Conservation (phyloP, 768 basidiomycete species). For the Agaricus bisporus region DNA sequence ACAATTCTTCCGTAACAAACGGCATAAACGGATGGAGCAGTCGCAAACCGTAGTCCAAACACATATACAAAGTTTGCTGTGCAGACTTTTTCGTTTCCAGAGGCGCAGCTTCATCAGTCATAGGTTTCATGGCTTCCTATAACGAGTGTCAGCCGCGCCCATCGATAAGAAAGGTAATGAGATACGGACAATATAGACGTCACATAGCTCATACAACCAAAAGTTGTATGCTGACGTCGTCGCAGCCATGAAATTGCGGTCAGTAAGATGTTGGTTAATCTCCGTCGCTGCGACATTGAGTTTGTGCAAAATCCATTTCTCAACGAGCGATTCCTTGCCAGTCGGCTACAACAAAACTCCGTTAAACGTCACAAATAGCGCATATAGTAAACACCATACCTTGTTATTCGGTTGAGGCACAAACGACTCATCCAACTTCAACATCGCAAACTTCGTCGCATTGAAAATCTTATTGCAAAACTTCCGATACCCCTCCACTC, state of each 20-base stretch:
- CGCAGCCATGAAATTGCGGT: slow-evolving; percentile 90
- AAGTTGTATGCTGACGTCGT: slow-evolving; percentile 85
- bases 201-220: slow-evolving; percentile 99
- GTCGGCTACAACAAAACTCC: slow-evolving; percentile 52
- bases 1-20: slow-evolving; percentile 96
- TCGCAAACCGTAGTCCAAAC: slow-evolving; percentile 84
- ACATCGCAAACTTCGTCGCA: slow-evolving; percentile 98
- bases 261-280: slow-evolving; percentile 66
- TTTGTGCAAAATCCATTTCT: slow-evolving; percentile 94
- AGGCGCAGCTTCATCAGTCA: slow-evolving; percentile 78
- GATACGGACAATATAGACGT: slow-evolving; percentile 86
- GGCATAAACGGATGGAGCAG: slow-evolving; percentile 99
- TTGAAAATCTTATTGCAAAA: slow-evolving; percentile 99
- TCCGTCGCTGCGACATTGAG: slow-evolving; percentile 76
- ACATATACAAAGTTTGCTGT: slow-evolving; percentile 94
- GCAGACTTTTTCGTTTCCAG: slow-evolving; percentile 66
- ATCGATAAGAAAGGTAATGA: too few relatives aligned
- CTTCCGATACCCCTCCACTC: slow-evolving; percentile 97
- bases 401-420: slow-evolving; percentile 64
- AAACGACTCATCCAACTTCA: slow-evolving; percentile 85
- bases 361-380: background rate
- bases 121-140: slow-evolving; percentile 98
- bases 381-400: slow-evolving; percentile 31
- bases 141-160: slow-evolving; percentile 5
- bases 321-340: slow-evolving; percentile 86